Evolutionary conservation across 495 filamentous ascomycete genomes (phyloP), one percentile per base, ranked within the genome.

Genomic region (Penicillium verhagenii): DNA sequence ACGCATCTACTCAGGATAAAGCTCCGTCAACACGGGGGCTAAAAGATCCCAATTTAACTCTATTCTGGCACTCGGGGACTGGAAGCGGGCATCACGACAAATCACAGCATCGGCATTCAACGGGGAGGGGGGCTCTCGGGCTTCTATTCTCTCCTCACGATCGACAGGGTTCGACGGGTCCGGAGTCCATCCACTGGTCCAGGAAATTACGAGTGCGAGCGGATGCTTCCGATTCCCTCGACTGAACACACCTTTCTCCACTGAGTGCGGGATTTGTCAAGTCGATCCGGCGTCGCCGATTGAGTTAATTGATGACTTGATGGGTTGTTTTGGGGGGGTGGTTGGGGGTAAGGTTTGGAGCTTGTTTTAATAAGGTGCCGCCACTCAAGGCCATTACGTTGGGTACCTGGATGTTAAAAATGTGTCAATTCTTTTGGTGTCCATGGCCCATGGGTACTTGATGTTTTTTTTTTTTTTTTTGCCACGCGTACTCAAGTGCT

Each of bases 101-200:
- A 64, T 66, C 64, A 59, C 8, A 49, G 53, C 40, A 26, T 66
- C 63, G 63, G 63, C 60, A 52, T 66, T 43, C 21, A 28, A n/a
- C 33, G 13, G n/a, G 10, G 33, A 24, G 38, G 23, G 16, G 43
- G 37, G 44, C 42, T 44, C 46, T 53, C 45, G 28, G 47, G 20
- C 14, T 18, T 14, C 43, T 37, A 14, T 23, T 21, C 39, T 47
- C 16, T 23, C 49, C 37, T 40, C 39, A 52, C 29, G 64, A 67
- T 67, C 65, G 56, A 63, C 65, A 67, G 62, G 62, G 65, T 65
- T 64, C 37, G 59, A 65, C 57, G 61, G 61, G 54, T 59, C 61
- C 55, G 42, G 52, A 59, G 25, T 45, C 58, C 49, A 57, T 57
- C 64, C 61, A 61, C 28, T 52, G 63, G 33, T 50, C 52, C 50